A percentile compares a stretch with the other conserved stretches of the same genome.
phyloP scores from a whole-genome alignment of 352 stramenopile genomes.

The Globisporangium nagaii region DNA sequence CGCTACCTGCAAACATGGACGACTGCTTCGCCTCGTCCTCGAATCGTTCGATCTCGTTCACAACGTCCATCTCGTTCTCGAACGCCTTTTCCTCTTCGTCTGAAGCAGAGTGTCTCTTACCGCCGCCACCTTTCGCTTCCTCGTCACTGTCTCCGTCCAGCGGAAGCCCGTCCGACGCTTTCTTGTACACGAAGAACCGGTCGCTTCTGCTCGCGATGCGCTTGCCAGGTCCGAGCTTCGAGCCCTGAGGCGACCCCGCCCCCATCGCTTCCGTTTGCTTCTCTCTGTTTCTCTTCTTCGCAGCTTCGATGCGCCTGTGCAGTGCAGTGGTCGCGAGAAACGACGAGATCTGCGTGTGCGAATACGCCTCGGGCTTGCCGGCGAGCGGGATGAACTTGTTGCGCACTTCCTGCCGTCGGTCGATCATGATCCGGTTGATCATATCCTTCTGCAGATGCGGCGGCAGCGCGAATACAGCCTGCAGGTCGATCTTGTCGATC shows the following conservation, averaged over 20 bases:
- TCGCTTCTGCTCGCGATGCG: conserved; percentile 78
- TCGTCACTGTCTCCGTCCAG: conserved; percentile 8
- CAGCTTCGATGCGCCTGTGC: conserved; percentile 76
- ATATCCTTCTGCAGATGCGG: conserved; percentile 89
- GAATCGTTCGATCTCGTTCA: conserved; percentile 7
- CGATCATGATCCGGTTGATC: conserved; percentile 84
- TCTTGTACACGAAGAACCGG: conserved; percentile 73
- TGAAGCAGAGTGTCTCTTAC: neutral
- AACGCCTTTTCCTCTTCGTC: neutral
- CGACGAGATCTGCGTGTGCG: conserved; percentile 91
- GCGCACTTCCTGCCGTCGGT: conserved; percentile 87
- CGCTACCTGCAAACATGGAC: neutral
- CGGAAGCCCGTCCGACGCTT: conserved; percentile 16
- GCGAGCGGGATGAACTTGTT: conserved; percentile 95
- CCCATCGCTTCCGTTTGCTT: conserved; percentile 15
- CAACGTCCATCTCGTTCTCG: neutral
- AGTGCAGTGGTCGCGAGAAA: conserved; percentile 92
- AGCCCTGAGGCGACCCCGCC: conserved; percentile 11
- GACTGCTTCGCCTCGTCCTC: conserved; percentile 1
- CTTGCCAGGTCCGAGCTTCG: conserved; percentile 32
- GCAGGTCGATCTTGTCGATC: conserved; percentile 70
- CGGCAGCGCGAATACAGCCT: conserved; percentile 88
- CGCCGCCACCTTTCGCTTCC: neutral
- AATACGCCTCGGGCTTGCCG: conserved; percentile 93
- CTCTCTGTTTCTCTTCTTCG: conserved; percentile 51